phyloP scores from a whole-genome alignment of 257 asterid species.

The Nicotiana undulata region DNA sequence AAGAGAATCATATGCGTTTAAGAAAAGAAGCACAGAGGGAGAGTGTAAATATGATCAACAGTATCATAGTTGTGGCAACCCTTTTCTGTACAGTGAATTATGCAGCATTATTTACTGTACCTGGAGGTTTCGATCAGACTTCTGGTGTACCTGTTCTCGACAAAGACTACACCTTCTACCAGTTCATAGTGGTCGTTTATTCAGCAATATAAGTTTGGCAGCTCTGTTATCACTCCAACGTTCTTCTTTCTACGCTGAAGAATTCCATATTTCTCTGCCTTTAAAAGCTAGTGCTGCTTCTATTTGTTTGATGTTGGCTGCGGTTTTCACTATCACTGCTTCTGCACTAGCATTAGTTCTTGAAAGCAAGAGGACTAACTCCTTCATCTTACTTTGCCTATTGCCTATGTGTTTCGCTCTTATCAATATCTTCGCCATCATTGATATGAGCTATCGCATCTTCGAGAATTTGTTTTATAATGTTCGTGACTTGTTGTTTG shows the following conservation, averaged over 20 bases:
- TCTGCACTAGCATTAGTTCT: not conserved
- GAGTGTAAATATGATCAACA: not conserved
- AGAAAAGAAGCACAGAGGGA: not conserved
- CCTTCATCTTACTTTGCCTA: no score
- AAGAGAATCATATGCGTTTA: not conserved
- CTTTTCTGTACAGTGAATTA: not conserved
- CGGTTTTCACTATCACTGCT: not conserved
- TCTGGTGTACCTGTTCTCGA: not conserved
- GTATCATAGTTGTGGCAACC: not conserved
- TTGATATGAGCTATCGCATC: no score
- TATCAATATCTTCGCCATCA: no score
- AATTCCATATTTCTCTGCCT: not conserved
- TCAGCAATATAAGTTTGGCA: not conserved
- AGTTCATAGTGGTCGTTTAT: not conserved
- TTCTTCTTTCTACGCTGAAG: not conserved
- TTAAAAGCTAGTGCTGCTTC: not conserved
- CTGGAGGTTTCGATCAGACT: not conserved
- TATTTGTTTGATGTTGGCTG: not conserved
- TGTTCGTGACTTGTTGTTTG: no score
- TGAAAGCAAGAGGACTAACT: no score
- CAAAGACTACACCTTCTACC: not conserved
- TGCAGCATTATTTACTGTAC: not conserved
- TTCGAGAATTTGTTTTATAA: no score
- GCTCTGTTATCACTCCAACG: not conserved
- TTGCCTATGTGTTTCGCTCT: no score